Evolutionary conservation across 306 rosid genomes (phyloP).

Genomic region (Ormosia semicastrata): DNA sequence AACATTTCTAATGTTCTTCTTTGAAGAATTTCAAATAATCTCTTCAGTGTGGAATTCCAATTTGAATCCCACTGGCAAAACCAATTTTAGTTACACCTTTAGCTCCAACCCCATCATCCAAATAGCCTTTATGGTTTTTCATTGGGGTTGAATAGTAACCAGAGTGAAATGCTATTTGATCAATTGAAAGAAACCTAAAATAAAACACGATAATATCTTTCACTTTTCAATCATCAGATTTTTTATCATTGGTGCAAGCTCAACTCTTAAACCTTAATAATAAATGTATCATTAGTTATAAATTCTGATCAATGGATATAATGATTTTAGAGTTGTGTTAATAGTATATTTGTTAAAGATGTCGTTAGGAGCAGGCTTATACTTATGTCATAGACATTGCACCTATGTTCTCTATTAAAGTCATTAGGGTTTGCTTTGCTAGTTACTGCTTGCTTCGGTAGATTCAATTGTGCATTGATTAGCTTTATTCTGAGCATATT

Average conservation of each 20-base stretch:
- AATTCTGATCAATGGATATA: conserved; percentile 9
- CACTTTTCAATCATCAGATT: neutral
- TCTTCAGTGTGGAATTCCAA: neutral
- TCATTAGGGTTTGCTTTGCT: neutral
- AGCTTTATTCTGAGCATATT: neutral
- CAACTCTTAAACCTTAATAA: neutral
- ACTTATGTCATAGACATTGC: neutral
- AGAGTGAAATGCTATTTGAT: no score
- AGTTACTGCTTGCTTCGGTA: neutral
- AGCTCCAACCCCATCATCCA: neutral
- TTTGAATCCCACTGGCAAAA: neutral
- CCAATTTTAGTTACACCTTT: neutral
- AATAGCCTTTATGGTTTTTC: neutral
- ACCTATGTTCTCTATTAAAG: neutral
- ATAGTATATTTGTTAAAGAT: neutral
- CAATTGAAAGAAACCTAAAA: neutral
- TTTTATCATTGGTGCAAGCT: neutral
- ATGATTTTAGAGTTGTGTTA: neutral
- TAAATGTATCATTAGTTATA: neutral
- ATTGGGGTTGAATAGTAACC: neutral
- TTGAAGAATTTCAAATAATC: neutral
- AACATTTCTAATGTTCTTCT: neutral
- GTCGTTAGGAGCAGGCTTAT: conserved; percentile 10
- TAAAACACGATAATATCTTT: neutral
- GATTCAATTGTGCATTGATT: conserved; percentile 10